A percentile compares a stretch with the other conserved stretches of the same genome.
These are phyloP conservation scores for Eucalyptus sp. DNA, from an alignment of 345 rosid genomes.

Conservation along the genomic window DNA sequence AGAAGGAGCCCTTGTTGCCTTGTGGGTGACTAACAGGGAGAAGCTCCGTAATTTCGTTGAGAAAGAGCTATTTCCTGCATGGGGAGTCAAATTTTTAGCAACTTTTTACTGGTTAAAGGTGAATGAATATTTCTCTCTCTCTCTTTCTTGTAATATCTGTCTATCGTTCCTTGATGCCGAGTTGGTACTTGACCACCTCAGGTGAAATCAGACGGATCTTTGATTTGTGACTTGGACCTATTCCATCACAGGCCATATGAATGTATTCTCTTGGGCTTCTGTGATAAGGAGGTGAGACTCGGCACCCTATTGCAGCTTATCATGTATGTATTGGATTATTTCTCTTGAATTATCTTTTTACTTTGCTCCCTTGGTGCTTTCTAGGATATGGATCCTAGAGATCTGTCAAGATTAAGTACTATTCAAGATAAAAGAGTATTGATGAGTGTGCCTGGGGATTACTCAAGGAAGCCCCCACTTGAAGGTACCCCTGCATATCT, in stretches of 20 bases:
- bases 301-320: neutral
- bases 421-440: constrained; percentile 30
- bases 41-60: constrained; percentile 56
- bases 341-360: neutral
- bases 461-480: constrained; percentile 77
- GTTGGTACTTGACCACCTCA: constrained; percentile 2
- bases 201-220: constrained; percentile 79
- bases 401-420: constrained; percentile 8
- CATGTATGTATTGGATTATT: neutral
- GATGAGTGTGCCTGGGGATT: constrained; percentile 74
- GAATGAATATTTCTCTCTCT: neutral
- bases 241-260: constrained; percentile 93
- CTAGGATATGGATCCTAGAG: constrained; percentile 21
- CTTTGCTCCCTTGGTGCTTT: neutral
- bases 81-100: constrained; percentile 57
- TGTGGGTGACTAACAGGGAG: constrained; percentile 93
- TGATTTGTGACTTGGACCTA: constrained; percentile 67
- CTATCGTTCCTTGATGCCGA: neutral
- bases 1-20: constrained; percentile 76
- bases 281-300: constrained; percentile 26
- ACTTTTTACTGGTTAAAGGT: constrained; percentile 82
- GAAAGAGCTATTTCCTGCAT: constrained; percentile 66
- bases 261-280: constrained; percentile 69
- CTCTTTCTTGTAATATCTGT: neutral
- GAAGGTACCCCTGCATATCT: constrained; percentile 38